Base-by-base conservation (phyloP, 305 asterid genomes). In the Fraxinus greggii region DNA sequence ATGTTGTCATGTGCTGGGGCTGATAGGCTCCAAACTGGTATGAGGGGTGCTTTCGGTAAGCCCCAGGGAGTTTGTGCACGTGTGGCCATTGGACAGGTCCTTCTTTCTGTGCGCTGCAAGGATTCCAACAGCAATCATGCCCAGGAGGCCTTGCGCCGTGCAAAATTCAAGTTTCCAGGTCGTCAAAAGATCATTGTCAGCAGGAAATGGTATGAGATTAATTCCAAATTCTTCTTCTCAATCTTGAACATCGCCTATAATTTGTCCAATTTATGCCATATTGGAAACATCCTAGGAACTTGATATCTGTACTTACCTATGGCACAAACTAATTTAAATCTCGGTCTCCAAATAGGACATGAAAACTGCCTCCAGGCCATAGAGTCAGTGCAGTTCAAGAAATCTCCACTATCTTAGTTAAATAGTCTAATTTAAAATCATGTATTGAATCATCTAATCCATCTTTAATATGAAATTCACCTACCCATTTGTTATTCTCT, bases 1-100 rank as follows among this genome's bases (percentile, higher is more conserved):
- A 77, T 77, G 80, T 31, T 77, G 80, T 77, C 80, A 1, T 54
- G 80, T 51, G 72, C 80, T 4, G 72, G 80, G 38, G 63, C 63
- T 51, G 63, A 51, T 51, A 51, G 63, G 23, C 63, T 51, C 63
- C 63, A 51, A 51, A 51, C 24, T 51, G 63, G 63, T 17, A 51
- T 51, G 24, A 54, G 63, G 63, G 24, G 24, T n/a, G 63, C 63
- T 5, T 54, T 54, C 10, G 63, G 63, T n/a, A 54, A 54, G 63
- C 63, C 63, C 3, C 63, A 54, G 9, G 63, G 63, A n/a, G 24
- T n/a, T 5, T 54, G 63, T 54, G 63, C 63, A n/a, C 24, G 23
- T n/a, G 26, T 54, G 3, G 24, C 63, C 9, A 54, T 54, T 54
- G 63, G 63, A n/a, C 63, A n/a, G 24, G 63, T 54, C 3, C 63